phyloP scores from a whole-genome alignment of 345 rosid genomes.

The Eutrema heterophyllum region DNA sequence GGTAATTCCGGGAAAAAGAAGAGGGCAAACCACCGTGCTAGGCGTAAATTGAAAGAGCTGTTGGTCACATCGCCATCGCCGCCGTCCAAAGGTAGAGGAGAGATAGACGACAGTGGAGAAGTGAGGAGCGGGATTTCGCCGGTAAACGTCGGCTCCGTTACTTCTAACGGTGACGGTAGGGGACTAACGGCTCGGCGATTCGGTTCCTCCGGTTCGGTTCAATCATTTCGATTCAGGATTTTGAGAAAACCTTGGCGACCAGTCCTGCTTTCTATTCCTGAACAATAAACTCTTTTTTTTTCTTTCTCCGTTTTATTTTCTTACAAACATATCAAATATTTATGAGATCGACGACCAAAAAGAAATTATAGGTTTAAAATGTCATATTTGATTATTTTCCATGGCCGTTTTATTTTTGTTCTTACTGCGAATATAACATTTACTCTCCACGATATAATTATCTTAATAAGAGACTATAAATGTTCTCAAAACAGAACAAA shows the following conservation, averaged over 20 bases:
- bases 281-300: background rate
- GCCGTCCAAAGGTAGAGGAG: conserved; percentile 10
- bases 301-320: background rate
- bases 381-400: background rate
- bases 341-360: background rate
- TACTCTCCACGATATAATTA: background rate
- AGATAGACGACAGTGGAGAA: background rate
- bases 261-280: conserved; percentile 28
- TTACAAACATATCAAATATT: background rate
- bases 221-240: conserved; percentile 27
- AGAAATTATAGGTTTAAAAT: no score
- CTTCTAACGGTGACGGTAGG: conserved; percentile 18
- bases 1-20: conserved; percentile 20
- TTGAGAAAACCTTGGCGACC: conserved; percentile 35
- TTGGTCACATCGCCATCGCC: conserved; percentile 28
- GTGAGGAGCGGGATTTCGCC: background rate
- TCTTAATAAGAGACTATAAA: background rate
- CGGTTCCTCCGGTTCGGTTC: conserved; percentile 19
- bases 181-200: conserved; percentile 14
- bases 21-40: conserved; percentile 17
- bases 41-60: conserved; percentile 24
- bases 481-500: conserved; percentile 12
- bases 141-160: background rate
- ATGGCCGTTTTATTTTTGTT: background rate
- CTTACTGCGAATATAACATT: background rate